Percentiles rank a stretch among this genome's conserved stretches.
phyloP scores from a whole-genome alignment of 805 yeast species.

The Wickerhamomyces alni region DNA sequence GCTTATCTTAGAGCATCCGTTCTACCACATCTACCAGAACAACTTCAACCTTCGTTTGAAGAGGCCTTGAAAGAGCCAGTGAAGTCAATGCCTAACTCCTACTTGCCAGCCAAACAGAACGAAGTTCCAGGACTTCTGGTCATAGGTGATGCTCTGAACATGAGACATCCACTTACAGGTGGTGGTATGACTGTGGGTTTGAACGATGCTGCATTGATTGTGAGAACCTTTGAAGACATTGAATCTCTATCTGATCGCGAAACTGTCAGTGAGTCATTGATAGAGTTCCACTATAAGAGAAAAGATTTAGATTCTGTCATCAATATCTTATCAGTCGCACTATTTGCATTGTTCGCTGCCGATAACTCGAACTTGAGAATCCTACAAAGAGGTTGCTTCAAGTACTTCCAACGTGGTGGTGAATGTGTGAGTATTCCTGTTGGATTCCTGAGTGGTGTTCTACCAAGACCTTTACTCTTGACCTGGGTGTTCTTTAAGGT shows the following conservation, averaged over 20 bases:
- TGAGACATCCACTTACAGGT: constrained; percentile 98
- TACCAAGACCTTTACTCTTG: constrained; percentile 67
- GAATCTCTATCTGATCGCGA: constrained; percentile 54
- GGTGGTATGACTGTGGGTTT: constrained; percentile 99
- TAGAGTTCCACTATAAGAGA: constrained; percentile 69
- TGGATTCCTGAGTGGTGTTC: constrained; percentile 74
- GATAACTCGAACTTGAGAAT: constrained; percentile 57
- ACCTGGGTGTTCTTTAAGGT: constrained; percentile 87
- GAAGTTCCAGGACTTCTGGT: constrained; percentile 69
- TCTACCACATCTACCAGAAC: constrained; percentile 60
- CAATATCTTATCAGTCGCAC: constrained; percentile 85
- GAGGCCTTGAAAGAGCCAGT: constrained; percentile 57
- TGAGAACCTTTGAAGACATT: constrained; percentile 49
- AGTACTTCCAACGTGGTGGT: constrained; percentile 82
- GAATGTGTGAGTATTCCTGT: constrained; percentile 73
- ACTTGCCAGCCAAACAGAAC: constrained; percentile 71
- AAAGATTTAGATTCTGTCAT: constrained; percentile 78
- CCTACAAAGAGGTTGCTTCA: constrained; percentile 84
- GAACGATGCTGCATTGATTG: constrained; percentile 71
- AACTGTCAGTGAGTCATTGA: constrained; percentile 48
- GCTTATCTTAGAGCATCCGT: constrained; percentile 57
- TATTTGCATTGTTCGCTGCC: constrained; percentile 88
- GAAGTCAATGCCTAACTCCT: constrained; percentile 92
- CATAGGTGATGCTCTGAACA: constrained; percentile 90
- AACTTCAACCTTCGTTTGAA: constrained; percentile 59